phyloP scores from a whole-genome alignment of 441 rosid species.

The Populus hybrid region DNA sequence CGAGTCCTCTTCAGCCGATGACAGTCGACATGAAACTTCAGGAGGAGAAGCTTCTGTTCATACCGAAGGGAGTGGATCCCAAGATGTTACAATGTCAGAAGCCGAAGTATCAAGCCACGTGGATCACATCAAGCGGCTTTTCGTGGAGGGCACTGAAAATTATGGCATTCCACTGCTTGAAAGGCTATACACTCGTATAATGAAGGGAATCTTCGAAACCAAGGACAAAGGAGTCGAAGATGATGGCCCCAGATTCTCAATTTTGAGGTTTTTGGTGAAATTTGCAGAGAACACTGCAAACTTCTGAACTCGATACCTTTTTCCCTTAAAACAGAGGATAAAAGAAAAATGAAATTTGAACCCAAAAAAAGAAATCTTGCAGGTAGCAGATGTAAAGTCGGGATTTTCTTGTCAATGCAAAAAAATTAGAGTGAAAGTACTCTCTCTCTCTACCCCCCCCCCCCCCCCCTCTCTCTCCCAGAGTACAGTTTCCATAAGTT shows the following conservation, averaged over 20 bases:
- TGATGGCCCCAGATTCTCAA: slow-evolving; percentile 55
- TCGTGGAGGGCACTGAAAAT: slow-evolving; percentile 56
- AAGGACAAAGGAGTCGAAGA: slow-evolving; percentile 36
- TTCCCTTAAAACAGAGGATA: slow-evolving; percentile 25
- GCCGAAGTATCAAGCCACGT: slow-evolving; percentile 34
- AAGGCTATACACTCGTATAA: slow-evolving; percentile 68
- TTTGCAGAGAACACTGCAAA: too few relatives aligned
- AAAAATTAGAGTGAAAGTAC: slow-evolving; percentile 27
- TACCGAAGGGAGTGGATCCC: slow-evolving; percentile 29
- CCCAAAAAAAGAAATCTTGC: slow-evolving; percentile 2
- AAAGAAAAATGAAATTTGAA: background rate
- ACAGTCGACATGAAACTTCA: slow-evolving; percentile 28
- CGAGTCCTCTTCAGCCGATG: slow-evolving; percentile 33
- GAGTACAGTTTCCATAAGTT: background rate
- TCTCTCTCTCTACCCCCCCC: background rate
- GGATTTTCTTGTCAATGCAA: slow-evolving; percentile 42
- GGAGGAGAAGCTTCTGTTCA: slow-evolving; percentile 32
- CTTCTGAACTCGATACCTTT: too few relatives aligned
- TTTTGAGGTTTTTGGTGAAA: slow-evolving; percentile 46
- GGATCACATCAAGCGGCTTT: slow-evolving; percentile 31
- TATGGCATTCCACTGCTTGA: slow-evolving; percentile 85
- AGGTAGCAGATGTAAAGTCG: slow-evolving; percentile 56
- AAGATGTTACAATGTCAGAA: slow-evolving; percentile 39
- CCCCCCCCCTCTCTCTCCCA: too few relatives aligned
- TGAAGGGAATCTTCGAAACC: slow-evolving; percentile 67